phyloP scores from a whole-genome alignment of 148 eudicot genomes.

The Chenopodium suecicum region DNA sequence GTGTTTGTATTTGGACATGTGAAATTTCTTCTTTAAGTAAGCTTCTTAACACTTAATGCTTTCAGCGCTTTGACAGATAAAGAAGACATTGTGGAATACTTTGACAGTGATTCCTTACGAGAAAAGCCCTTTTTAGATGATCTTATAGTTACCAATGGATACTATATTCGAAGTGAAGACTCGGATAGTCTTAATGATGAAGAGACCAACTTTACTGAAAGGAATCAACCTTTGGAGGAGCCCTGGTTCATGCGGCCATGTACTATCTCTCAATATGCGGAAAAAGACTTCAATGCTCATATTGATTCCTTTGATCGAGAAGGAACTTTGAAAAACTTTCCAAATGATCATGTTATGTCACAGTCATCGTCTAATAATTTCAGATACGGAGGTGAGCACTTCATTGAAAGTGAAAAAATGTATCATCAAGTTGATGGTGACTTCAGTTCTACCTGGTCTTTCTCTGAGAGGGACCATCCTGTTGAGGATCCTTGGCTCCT shows the following conservation, averaged over 20 bases:
- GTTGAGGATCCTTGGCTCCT: conserved; percentile 93
- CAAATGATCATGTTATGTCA: conserved; percentile 26
- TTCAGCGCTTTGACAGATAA: conserved; percentile 84
- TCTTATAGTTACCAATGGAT: conserved; percentile 33
- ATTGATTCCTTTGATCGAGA: conserved; percentile 27
- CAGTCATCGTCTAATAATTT: conserved; percentile 16
- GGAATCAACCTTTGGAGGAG: conserved; percentile 65
- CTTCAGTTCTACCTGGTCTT: conserved; percentile 26
- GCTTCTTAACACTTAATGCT: conserved; percentile 84
- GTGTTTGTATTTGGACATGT: conserved; percentile 12
- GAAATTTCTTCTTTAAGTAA: conserved; percentile 21
- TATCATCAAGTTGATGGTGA: conserved; percentile 14
- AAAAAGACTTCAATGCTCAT: conserved; percentile 29
- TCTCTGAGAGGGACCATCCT: conserved; percentile 43
- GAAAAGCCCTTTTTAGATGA: conserved; percentile 41
- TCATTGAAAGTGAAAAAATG: conserved; percentile 24
- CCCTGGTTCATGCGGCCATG: conserved; percentile 72
- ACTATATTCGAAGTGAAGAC: conserved; percentile 23
- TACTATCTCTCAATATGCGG: conserved; percentile 23
- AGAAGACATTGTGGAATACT: conserved; percentile 38
- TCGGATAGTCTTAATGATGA: conserved; percentile 21
- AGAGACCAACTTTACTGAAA: conserved; percentile 28
- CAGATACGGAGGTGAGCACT: conserved; percentile 12
- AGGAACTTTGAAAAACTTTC: conserved; percentile 18
- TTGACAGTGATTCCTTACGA: conserved; percentile 34